A percentile compares a stretch with the other conserved stretches of the same genome.
phyloP scores from a whole-genome alignment of 495 filamentous ascomycete species.

The Podospora sp. region DNA sequence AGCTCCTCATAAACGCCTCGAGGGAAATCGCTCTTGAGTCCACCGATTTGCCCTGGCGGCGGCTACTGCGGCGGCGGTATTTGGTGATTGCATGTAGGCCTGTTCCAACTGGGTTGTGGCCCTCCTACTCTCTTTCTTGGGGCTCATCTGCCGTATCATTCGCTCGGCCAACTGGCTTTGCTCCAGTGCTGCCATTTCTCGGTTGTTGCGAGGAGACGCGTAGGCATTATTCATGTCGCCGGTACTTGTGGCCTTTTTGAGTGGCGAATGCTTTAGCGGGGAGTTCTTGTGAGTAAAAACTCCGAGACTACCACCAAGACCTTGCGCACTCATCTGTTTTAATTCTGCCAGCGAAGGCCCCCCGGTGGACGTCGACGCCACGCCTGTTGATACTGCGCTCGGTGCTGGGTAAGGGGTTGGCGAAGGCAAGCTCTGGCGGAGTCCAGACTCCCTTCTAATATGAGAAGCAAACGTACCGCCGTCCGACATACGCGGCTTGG shows the following conservation, averaged over 20 bases:
- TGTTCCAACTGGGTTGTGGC: conserved; percentile 13
- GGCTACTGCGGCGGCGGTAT: conserved; percentile 33
- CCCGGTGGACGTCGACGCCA: conserved; percentile 22
- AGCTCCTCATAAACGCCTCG: conserved; percentile 29
- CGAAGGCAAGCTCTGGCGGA: conserved; percentile 26
- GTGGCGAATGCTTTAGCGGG: conserved; percentile 78
- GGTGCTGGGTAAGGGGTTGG: conserved; percentile 7
- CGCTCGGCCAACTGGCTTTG: conserved; percentile 40
- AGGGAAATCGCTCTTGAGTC: conserved; percentile 48
- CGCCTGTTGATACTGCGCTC: conserved; percentile 18
- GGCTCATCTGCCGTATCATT: conserved; percentile 28
- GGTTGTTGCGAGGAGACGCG: conserved; percentile 51
- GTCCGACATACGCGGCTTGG: conserved; percentile 20
- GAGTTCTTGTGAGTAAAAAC: conserved; percentile 80
- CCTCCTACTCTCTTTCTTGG: conserved; percentile 26
- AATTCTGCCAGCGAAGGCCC: not conserved
- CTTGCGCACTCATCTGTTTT: conserved; percentile 4
- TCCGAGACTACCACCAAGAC: conserved; percentile 73
- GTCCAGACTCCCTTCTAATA: conserved; percentile 17
- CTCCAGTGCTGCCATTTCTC: conserved; percentile 57
- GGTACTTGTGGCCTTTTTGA: conserved; percentile 64
- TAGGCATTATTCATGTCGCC: conserved; percentile 42
- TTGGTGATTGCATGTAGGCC: conserved; percentile 26
- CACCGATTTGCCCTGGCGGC: conserved; percentile 31
- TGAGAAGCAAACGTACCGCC: conserved; percentile 12